phyloP scores from a whole-genome alignment of 1,284 basidiomycete genomes.

The Boletellus sp. region DNA sequence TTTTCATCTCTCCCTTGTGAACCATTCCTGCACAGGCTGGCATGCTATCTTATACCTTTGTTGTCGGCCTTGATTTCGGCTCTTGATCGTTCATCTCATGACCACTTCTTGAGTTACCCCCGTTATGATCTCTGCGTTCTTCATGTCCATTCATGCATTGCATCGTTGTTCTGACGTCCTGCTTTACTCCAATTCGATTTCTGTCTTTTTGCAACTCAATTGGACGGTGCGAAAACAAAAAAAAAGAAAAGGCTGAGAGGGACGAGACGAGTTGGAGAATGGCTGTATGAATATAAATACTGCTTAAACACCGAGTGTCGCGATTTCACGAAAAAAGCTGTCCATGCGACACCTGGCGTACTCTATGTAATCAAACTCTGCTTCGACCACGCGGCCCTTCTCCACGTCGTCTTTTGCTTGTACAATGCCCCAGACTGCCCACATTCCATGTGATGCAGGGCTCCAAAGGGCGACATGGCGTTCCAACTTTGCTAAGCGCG shows the following conservation, averaged over 20 bases:
- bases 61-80: conserved; percentile 5
- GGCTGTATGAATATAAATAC: no score
- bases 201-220: not conserved
- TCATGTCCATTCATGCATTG: conserved; percentile 43
- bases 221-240: no score
- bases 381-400: conserved; percentile 47
- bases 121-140: conserved; percentile 42
- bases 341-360: conserved; percentile 67
- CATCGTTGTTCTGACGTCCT: conserved; percentile 47
- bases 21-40: conserved; percentile 4
- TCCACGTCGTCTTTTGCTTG: conserved; percentile 82
- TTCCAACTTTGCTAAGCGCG: conserved; percentile 54
- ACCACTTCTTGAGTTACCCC: conserved; percentile 36
- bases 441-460: conserved; percentile 84
- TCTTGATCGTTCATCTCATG: conserved; percentile 26
- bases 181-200: conserved; percentile 40
- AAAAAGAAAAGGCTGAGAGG: no score
- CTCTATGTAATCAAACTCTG: conserved; percentile 76
- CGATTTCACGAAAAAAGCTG: conserved; percentile 57
- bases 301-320: conserved; percentile 42
- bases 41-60: conserved; percentile 4
- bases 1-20: conserved; percentile 11
- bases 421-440: conserved; percentile 90
- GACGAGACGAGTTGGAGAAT: no score
- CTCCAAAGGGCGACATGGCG: conserved; percentile 81